Percentiles rank a stretch among this genome's conserved stretches.
Conservation (phyloP, 306 rosid genomes). For the Glycine soja region DNA sequence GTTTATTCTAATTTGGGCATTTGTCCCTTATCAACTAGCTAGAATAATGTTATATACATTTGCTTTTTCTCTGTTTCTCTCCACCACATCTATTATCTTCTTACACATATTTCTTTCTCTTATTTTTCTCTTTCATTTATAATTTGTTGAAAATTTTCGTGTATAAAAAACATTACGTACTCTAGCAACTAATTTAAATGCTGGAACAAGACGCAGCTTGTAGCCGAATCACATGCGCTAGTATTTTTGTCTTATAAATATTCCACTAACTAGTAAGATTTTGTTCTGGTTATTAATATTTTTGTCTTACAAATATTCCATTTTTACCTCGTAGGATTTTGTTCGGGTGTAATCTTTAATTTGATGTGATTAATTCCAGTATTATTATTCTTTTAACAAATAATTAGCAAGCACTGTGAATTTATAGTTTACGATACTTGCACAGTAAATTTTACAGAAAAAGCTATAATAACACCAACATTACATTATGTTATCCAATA, state of each 20-base stretch:
- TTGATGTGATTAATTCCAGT: not conserved
- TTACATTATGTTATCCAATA: not conserved
- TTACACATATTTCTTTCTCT: not conserved
- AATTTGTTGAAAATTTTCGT: not conserved
- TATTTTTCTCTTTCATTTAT: not conserved
- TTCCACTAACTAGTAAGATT: not conserved
- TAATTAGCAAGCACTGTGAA: not conserved
- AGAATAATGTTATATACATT: not conserved
- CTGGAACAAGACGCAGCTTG: conserved; percentile 21
- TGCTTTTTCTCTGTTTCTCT: not conserved
- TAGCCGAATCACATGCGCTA: conserved; percentile 32
- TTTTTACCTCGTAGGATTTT: not conserved
- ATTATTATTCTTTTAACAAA: not conserved
- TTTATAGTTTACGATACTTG: too few species aligned
- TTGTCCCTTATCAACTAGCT: conserved; percentile 2
- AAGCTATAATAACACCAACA: not conserved
- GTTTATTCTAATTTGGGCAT: conserved; percentile 35
- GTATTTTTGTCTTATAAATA: conserved; percentile 14
- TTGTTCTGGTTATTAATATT: not conserved
- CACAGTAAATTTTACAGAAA: not conserved
- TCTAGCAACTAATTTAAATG: not conserved
- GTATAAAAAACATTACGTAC: not conserved
- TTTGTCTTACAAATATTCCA: conserved; percentile 5
- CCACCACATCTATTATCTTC: not conserved
- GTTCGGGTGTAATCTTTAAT: not conserved